Base-by-base conservation (phyloP, 2,329 filamentous ascomycete genomes). In the Rutstroemia sp. region DNA sequence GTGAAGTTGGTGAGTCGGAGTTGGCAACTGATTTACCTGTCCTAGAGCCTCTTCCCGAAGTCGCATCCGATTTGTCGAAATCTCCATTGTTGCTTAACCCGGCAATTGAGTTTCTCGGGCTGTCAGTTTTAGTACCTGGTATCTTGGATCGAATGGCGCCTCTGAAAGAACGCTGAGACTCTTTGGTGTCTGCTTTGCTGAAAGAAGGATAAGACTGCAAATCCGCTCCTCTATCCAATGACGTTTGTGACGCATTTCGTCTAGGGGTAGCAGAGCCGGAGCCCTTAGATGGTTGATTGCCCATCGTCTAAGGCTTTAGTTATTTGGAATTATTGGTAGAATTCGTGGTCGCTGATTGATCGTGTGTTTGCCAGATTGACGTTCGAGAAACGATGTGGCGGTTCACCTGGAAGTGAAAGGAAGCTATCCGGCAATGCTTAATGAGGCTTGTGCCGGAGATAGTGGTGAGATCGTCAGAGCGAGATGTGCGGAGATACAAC, bases 201-300 rank as follows among this genome's bases (percentile, higher is more conserved):
- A 97, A 92, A 27, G 92, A 96, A 27, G 92, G 92, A 72, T 94
- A 95, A 30, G 89, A 88, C 71, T 90, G 87, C 58, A 96, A 76
- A 34, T 67, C 63, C 38, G 56, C 51, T 27, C 56, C 59, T 54
- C 59, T 64, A 42, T 67, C 63, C 14, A 69, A 48, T n/a, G 67
- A 67, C 12, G 67, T 64, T 40, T 65, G 63, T 2, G 69, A 69
- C 34, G 58, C 57, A 50, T 61, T 65, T 49, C 56, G 57, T 48
- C 62, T 67, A 4, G 68, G 67, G 3, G 68, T 65, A 16, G 60
- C 61, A 16, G 60, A 51, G 17, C 66, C 67, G 42, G 65, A 65
- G 61, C 65, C 62, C 57, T 70, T 71, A 65, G 88, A 91, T 66
- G 78, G 79, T 73, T 88, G 83, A 72, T 90, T 91, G 70, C 88